Percentiles rank a stretch among this genome's conserved stretches.
Evolutionary conservation across 129 eudicot genomes (phyloP).

Genomic region (Chrysanthemum seticuspe): DNA sequence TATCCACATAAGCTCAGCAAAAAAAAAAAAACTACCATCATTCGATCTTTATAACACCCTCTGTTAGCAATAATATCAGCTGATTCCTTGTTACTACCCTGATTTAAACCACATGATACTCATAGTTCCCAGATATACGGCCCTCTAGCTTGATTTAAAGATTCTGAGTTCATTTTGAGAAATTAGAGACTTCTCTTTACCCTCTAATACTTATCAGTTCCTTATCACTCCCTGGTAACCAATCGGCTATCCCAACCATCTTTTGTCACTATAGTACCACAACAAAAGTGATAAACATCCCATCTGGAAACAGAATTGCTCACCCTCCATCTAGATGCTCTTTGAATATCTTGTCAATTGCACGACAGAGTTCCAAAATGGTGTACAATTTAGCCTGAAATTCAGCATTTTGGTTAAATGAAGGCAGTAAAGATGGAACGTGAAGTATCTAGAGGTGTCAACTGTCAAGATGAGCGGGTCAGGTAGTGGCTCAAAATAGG

Average conservation of each 20-base stretch:
- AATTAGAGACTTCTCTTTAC: no score
- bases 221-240: no score
- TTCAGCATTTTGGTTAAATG: slow-evolving; percentile 5
- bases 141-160: no score
- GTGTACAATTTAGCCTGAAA: slow-evolving; percentile 89
- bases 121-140: no score
- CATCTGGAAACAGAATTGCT: slow-evolving; percentile 13
- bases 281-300: background rate
- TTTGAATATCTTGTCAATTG: slow-evolving; percentile 76
- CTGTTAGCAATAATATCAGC: no score
- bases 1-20: no score
- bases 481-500: background rate
- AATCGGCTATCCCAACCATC: background rate
- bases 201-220: no score
- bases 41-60: no score
- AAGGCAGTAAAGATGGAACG: background rate
- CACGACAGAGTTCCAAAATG: slow-evolving; percentile 90
- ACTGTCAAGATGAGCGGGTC: background rate
- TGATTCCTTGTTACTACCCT: no score
- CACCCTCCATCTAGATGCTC: slow-evolving; percentile 98
- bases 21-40: no score
- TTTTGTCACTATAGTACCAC: background rate
- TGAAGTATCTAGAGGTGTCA: background rate
- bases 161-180: no score
- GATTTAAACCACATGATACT: no score